phyloP scores from a whole-genome alignment of 257 asterid species.

The Nicotiana otophora region DNA sequence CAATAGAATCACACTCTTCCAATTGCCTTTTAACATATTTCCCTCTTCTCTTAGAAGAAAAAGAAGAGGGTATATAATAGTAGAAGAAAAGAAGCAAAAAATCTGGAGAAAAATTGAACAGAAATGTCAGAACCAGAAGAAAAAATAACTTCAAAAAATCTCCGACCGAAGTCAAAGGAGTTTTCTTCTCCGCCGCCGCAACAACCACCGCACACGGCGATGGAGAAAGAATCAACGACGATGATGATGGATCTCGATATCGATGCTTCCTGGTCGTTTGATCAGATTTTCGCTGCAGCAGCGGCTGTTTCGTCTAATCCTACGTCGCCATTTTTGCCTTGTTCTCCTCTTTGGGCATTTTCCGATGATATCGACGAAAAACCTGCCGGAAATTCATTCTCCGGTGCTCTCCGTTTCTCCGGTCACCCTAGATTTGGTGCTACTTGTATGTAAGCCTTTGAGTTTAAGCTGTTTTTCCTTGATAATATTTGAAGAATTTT shows the following conservation, averaged over 20 bases:
- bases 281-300: not conserved
- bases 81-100: not conserved
- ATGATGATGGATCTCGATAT: slow-evolving; percentile 8
- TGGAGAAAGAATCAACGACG: not conserved
- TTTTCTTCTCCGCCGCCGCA: not conserved
- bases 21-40: not conserved
- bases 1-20: not conserved
- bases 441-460: slow-evolving; percentile 4
- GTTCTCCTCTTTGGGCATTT: slow-evolving; percentile 4
- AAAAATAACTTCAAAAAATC: not conserved
- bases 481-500: not conserved
- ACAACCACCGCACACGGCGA: not conserved
- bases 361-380: not conserved
- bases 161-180: not conserved
- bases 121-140: slow-evolving; percentile 4
- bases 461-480: not conserved
- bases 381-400: not conserved
- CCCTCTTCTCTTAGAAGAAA: not conserved
- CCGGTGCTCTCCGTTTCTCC: not conserved
- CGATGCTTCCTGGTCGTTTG: not conserved
- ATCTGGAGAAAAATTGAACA: not conserved
- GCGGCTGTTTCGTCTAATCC: not conserved
- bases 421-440: not conserved
- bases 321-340: not conserved
- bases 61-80: too few relatives aligned